phyloP scores from a whole-genome alignment of 148 eudicot genomes.

The Cornus suecica region DNA sequence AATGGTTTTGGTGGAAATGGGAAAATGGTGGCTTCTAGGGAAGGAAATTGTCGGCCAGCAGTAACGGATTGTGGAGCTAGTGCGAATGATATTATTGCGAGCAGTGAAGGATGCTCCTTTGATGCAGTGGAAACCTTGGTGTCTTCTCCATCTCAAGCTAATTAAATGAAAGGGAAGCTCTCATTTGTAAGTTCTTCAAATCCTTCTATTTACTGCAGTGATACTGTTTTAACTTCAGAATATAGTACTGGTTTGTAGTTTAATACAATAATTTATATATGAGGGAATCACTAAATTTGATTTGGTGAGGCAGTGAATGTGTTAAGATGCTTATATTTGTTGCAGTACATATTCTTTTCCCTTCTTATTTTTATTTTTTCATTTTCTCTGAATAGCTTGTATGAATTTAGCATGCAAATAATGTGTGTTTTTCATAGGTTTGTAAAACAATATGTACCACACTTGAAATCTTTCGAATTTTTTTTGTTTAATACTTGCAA shows the following conservation, averaged over 20 bases:
- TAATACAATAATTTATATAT: background rate
- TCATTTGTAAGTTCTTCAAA: conserved; percentile 8
- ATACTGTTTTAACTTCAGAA: background rate
- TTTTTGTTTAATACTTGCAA: background rate
- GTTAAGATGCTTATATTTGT: background rate
- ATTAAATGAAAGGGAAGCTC: conserved; percentile 13
- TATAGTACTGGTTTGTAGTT: background rate
- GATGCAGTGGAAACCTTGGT: conserved; percentile 22
- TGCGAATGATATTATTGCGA: conserved; percentile 1
- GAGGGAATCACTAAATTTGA: background rate
- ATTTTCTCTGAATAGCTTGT: conserved; percentile 1
- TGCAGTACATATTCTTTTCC: background rate
- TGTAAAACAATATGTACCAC: background rate
- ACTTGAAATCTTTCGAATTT: background rate
- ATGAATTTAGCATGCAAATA: background rate
- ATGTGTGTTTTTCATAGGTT: background rate
- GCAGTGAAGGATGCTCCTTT: conserved; percentile 9
- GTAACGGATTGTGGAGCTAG: conserved; percentile 24
- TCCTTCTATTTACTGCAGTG: conserved; percentile 4
- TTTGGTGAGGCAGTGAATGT: background rate
- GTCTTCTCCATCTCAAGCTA: conserved; percentile 16
- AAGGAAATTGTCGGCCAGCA: conserved; percentile 21
- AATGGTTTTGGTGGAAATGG: conserved; percentile 5
- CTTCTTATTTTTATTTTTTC: too few species aligned
- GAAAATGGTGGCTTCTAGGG: conserved; percentile 16